Evolutionary conservation across 2,329 filamentous ascomycete species (phyloP), one percentile per base, ranked within the genome.

Genomic region (Cylindrodendrum hubeiense): DNA sequence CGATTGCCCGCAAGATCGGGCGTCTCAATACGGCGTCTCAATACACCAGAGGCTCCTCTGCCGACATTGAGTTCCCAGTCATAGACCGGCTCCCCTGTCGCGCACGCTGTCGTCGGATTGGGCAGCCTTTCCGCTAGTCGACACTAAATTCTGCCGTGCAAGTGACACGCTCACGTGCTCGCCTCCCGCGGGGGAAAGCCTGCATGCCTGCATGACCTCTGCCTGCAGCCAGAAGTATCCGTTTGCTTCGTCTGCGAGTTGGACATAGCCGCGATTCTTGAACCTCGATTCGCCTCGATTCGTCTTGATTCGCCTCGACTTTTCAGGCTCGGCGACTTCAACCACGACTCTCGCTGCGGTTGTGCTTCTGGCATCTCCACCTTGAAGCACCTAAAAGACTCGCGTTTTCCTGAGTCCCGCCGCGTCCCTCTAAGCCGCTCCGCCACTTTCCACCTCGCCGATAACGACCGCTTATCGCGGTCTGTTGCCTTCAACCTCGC

Each of bases 401-500:
- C 17, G 34, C 39, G n/a, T 22, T 47, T 37, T 17, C 37, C 44
- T 56, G 33, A 17, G 46, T 46, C 33, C 37, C 24, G 43, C 53
- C 28, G 28, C 34, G 47, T 34, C 24, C 22, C 22, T 58, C 61
- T 44, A 21, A 47, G 50, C 41, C 58, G 50, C 53, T 66, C 53
- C 63, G 63, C 63, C 63, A 58, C 59, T 59, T 71, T 67, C 59
- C 65, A 52, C 49, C 52, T 61, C 55, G 41, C 65, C 63, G 72
- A 75, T 75, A 75, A 68, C 70, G 62, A 72, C 60, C 62, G 70
- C 73, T 75, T 75, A 75, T 75, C 73, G 71, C 71, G 61, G 63
- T 57, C 66, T 67, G 67, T 60, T 63, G 67, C 58, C 63, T 67
- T 63, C 58, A 60, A 65, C 63, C 43, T 67, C 60, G 39, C 63